Evolutionary conservation across 192 early-diverging fungal genomes (phyloP).

Genomic region (Cetraspora pellucida): DNA sequence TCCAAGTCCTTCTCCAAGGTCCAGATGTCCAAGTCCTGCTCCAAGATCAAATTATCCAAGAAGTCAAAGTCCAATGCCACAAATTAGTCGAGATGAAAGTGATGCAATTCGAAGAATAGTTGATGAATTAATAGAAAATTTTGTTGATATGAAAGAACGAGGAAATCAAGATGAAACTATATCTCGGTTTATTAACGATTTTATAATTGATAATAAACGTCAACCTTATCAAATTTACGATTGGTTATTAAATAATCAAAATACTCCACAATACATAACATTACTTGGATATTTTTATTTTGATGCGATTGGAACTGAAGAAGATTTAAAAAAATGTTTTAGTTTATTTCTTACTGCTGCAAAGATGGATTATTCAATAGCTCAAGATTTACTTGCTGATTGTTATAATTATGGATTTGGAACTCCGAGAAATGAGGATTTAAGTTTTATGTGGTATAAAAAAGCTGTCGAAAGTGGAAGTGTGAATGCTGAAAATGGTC

Average conservation of each 20-base stretch:
- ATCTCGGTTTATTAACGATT: background rate
- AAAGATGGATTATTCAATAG: background rate
- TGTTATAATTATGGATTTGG: conserved; percentile 82
- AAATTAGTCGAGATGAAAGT: background rate
- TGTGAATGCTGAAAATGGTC: conserved; percentile 57
- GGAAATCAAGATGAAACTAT: background rate
- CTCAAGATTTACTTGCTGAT: conserved; percentile 70
- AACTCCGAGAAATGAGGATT: conserved; percentile 61
- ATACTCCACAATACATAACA: background rate
- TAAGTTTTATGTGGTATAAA: conserved; percentile 65
- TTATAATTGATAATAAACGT: background rate
- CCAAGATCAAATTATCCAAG: background rate
- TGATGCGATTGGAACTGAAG: background rate
- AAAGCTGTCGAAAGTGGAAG: conserved; percentile 57
- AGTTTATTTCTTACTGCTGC: background rate
- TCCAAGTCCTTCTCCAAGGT: background rate
- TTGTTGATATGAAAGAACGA: background rate
- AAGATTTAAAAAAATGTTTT: conserved; percentile 2
- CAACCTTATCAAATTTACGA: background rate
- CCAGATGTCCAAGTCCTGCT: background rate
- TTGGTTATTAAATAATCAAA: conserved; percentile 8
- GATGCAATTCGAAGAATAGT: background rate
- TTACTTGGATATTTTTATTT: background rate
- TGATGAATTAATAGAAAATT: background rate
- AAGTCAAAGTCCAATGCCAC: background rate